These are phyloP conservation scores for Myrica gale DNA, from an alignment of 306 rosid species.

Conservation along the genomic window DNA sequence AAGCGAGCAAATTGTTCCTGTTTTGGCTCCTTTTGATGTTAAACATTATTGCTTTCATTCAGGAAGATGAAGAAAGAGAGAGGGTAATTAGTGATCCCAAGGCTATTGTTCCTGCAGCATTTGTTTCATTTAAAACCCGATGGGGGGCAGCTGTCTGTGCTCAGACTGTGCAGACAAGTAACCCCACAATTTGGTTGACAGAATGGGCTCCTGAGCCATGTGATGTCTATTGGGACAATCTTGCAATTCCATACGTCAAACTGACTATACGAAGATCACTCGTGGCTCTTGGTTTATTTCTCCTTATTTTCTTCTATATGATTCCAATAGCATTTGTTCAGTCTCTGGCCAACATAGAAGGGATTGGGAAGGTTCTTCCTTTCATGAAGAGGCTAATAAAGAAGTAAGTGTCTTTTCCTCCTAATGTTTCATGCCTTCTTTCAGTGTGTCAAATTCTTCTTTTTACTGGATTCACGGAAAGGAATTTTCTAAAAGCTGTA, in stretches of 20 bases:
- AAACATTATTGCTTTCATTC: slow-evolving; percentile 34
- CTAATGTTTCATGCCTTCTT: slow-evolving; percentile 14
- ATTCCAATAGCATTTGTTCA: slow-evolving; percentile 90
- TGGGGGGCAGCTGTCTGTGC: slow-evolving; percentile 97
- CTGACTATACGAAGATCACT: slow-evolving; percentile 66
- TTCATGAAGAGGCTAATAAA: slow-evolving; percentile 66
- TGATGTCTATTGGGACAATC: slow-evolving; percentile 82
- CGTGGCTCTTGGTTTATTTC: slow-evolving; percentile 48
- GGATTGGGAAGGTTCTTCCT: slow-evolving; percentile 69
- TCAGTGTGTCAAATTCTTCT: neutral
- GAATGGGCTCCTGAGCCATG: slow-evolving; percentile 98
- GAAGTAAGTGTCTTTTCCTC: slow-evolving; percentile 51
- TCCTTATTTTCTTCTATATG: slow-evolving; percentile 78
- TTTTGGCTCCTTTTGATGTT: slow-evolving; percentile 5
- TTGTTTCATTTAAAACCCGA: slow-evolving; percentile 82
- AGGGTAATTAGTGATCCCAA: slow-evolving; percentile 50
- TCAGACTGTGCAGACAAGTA: slow-evolving; percentile 83
- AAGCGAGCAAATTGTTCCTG: neutral
- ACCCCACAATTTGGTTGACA: slow-evolving; percentile 85
- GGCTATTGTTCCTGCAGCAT: slow-evolving; percentile 83
- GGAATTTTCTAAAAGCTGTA: neutral
- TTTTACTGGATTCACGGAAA: neutral
- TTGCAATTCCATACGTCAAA: slow-evolving; percentile 77
- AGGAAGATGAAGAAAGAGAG: slow-evolving; percentile 80
- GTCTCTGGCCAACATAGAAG: slow-evolving; percentile 84